Percentiles rank a stretch among this genome's conserved stretches.
Conservation (phyloP, 2,329 filamentous ascomycete genomes). For the Cercospora sojina region DNA sequence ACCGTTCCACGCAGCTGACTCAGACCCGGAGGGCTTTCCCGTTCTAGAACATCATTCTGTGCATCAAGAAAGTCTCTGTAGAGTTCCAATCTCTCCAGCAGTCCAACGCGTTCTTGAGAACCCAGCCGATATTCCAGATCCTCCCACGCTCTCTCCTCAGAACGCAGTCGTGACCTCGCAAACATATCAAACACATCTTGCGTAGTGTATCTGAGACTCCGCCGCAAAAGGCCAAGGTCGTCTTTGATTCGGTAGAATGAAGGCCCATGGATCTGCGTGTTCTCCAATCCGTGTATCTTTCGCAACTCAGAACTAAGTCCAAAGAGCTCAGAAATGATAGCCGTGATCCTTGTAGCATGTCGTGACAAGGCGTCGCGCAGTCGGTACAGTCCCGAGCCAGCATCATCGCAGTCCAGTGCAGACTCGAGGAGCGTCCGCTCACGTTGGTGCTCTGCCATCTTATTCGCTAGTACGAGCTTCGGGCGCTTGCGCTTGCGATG, state of each 20-base stretch:
- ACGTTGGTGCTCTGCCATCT: conserved; percentile 19
- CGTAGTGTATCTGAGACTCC: conserved; percentile 53
- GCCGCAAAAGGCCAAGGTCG: conserved; percentile 51
- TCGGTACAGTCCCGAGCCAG: conserved; percentile 40
- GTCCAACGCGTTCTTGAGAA: conserved; percentile 47
- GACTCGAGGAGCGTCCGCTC: conserved; percentile 19
- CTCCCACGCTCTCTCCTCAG: conserved; percentile 53
- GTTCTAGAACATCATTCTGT: conserved; percentile 26
- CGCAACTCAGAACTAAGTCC: conserved; percentile 54
- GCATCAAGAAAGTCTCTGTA: conserved; percentile 53
- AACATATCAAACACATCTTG: conserved; percentile 52
- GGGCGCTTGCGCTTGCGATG: conserved; percentile 15
- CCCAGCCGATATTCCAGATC: conserved; percentile 50
- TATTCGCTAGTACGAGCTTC: conserved; percentile 16
- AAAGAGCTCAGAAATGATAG: conserved; percentile 55
- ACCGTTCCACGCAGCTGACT: conserved; percentile 6
- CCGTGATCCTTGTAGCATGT: conserved; percentile 53
- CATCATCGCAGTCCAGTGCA: conserved; percentile 24
- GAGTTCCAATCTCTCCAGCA: conserved; percentile 50
- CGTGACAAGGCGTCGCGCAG: conserved; percentile 54
- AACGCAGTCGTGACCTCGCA: conserved; percentile 41
- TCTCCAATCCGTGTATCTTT: conserved; percentile 47
- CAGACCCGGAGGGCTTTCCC: conserved; percentile 12
- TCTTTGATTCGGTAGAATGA: conserved; percentile 44
- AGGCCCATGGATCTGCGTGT: conserved; percentile 41